phyloP scores from a whole-genome alignment of 2,329 filamentous ascomycete species.

The Dactylellina haptotyla region DNA sequence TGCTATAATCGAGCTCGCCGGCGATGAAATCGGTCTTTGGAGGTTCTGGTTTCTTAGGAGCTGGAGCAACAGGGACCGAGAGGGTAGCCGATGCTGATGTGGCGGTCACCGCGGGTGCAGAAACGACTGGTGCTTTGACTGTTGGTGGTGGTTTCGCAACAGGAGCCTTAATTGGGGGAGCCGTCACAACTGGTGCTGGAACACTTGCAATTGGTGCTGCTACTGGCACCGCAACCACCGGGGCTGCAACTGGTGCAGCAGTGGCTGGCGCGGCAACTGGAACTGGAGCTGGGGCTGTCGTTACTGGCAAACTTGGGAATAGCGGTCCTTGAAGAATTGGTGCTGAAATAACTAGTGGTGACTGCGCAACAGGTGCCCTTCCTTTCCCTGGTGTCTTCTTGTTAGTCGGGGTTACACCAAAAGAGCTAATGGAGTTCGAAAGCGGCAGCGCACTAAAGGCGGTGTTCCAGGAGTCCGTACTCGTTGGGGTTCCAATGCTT shows the following conservation, averaged over 20 bases:
- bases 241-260: neutral
- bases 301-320: neutral
- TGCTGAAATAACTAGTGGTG: neutral
- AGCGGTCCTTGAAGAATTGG: neutral
- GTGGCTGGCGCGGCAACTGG: neutral
- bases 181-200: neutral
- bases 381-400: slow-evolving; percentile 44
- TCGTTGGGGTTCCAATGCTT: slow-evolving; percentile 2
- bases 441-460: neutral
- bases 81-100: slow-evolving; percentile 7
- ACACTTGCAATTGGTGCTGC: neutral
- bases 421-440: slow-evolving; percentile 5
- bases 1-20: slow-evolving; percentile 71
- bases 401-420: neutral
- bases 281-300: neutral
- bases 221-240: neutral
- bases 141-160: neutral
- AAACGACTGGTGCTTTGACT: slow-evolving; percentile 8
- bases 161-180: neutral
- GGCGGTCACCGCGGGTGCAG: neutral
- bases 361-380: slow-evolving; percentile 17
- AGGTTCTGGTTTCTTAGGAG: slow-evolving; percentile 12
- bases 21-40: slow-evolving; percentile 72
- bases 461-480: slow-evolving; percentile 7
- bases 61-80: slow-evolving; percentile 15